These are phyloP conservation scores for Coix lacrymajobi DNA, from an alignment of 176 grass and related monocot genomes.

Conservation along the genomic window DNA sequence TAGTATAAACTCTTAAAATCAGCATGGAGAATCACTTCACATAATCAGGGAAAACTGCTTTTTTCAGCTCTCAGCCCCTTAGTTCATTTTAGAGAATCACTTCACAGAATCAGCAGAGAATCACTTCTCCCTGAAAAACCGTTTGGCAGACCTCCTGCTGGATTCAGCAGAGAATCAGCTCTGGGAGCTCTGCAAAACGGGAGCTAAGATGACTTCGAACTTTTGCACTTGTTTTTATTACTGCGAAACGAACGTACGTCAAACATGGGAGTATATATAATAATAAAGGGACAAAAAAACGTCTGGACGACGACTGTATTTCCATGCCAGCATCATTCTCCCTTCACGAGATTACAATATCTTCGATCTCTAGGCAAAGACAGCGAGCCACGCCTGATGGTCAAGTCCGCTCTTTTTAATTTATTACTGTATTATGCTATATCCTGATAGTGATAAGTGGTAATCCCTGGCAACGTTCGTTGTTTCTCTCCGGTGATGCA, in stretches of 20 bases:
- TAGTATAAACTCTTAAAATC: too few species aligned
- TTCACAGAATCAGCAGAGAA: too few species aligned
- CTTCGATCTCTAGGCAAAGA: not conserved
- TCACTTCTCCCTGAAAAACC: too few species aligned
- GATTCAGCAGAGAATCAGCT: too few species aligned
- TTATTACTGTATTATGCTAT: too few species aligned
- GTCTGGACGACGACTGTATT: not conserved
- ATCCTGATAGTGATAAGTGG: too few species aligned
- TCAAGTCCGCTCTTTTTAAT: not conserved
- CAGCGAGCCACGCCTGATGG: not conserved
- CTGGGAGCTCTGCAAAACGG: too few species aligned
- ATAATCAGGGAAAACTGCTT: too few species aligned
- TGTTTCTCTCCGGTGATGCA: not conserved
- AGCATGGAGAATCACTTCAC: too few species aligned
- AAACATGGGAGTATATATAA: not conserved
- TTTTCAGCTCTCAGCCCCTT: too few species aligned
- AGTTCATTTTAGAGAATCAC: too few species aligned
- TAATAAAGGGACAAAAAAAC: not conserved
- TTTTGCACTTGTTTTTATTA: not conserved
- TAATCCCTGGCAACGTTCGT: not conserved
- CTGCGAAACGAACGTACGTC: not conserved
- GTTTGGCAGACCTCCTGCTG: too few species aligned
- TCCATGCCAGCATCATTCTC: not conserved
- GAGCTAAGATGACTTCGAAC: slow-evolving; percentile 21
- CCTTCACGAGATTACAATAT: not conserved